Conservation (phyloP, 1,284 basidiomycete genomes). For the Pulchroboletus neoregius region DNA sequence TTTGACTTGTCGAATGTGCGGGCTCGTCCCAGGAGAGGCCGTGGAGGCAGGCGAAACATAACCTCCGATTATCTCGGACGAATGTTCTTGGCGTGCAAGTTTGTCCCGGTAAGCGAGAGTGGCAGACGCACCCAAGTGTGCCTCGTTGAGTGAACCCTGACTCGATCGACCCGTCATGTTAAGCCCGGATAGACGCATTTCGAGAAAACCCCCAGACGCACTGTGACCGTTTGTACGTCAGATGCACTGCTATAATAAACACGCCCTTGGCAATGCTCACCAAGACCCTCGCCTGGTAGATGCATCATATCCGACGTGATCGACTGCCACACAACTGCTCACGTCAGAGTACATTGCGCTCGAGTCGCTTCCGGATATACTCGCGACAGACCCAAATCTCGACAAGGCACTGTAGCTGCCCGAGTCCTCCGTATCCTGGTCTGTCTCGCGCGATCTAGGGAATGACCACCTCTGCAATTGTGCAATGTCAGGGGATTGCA, state of each 20-base stretch:
- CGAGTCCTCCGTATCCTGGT: constrained; percentile 48
- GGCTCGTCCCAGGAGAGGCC: constrained; percentile 41
- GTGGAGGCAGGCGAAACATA: constrained; percentile 42
- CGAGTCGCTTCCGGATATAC: constrained; percentile 55
- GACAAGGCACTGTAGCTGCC: constrained; percentile 46
- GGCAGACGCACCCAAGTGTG: constrained; percentile 20
- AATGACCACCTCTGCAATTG: constrained; percentile 32
- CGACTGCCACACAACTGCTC: constrained; percentile 38
- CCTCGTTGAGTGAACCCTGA: constrained; percentile 30
- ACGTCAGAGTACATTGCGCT: constrained; percentile 54
- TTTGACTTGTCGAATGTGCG: constrained; percentile 33
- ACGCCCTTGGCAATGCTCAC: constrained; percentile 36
- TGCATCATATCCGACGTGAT: constrained; percentile 31
- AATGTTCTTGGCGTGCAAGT: constrained; percentile 18
- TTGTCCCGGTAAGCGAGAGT: constrained; percentile 27
- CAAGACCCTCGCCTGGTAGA: constrained; percentile 46
- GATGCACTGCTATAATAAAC: constrained; percentile 10
- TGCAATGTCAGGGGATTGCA: constrained; percentile 25
- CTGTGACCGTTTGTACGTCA: constrained; percentile 30
- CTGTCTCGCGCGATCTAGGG: constrained; percentile 35
- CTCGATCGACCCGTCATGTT: constrained; percentile 40
- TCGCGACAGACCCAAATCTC: constrained; percentile 58
- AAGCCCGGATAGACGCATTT: constrained; percentile 44
- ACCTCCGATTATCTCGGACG: constrained; percentile 20
- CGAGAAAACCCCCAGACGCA: constrained; percentile 37